Base-by-base conservation (phyloP, 2,329 filamentous ascomycete genomes). In the Colletotrichum chrysophilum region DNA sequence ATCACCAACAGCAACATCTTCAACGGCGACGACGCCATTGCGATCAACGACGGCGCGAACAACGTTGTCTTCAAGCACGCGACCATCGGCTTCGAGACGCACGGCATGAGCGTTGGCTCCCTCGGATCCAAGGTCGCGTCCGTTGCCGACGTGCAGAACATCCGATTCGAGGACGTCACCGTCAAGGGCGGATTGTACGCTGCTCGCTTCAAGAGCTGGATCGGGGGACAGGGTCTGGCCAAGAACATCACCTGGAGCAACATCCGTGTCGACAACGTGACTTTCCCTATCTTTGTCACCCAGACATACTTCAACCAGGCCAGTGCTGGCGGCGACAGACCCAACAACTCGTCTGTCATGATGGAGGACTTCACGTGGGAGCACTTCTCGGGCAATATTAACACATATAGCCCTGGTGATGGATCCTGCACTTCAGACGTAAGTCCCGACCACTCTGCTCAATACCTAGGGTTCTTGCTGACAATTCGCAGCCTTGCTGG, bases 221-320 rank as follows among this genome's bases (percentile, higher is more conserved):
- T 80, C 18, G 85, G 85, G 7, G 86, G 86, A 24, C 73, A 78
- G 71, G 86, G 86, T 4, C 79, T 87, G 7, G 85, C 82, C 7
- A 84, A 83, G 78, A 86, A 86, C 67, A 81, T 88, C 60, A 85
- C 83, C 36, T 88, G 86, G 86, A 83, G 81, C 67, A 86, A 87
- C 75, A 85, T 87, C 68, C 78, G 84, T 7, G 77, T 83, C 14
- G 84, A 84, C 77, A 88, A 87, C 71, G 86, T 87, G 34, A 84
- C 86, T 0, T 87, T 87, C 76, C 86, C 86, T 2, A 85, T 87
- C 70, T 87, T 86, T 71, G 85, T 87, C n/a, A 87, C 86, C 4
- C 85, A 87, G 78, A 86, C 83, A 52, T 88, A 88, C 78, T 79
- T 79, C 75, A 84, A 88, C 70, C 85, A 87, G 77, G 82, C 67